Base-by-base conservation (phyloP, 177 flowering plant genomes). In the Telopea speciosissima region DNA sequence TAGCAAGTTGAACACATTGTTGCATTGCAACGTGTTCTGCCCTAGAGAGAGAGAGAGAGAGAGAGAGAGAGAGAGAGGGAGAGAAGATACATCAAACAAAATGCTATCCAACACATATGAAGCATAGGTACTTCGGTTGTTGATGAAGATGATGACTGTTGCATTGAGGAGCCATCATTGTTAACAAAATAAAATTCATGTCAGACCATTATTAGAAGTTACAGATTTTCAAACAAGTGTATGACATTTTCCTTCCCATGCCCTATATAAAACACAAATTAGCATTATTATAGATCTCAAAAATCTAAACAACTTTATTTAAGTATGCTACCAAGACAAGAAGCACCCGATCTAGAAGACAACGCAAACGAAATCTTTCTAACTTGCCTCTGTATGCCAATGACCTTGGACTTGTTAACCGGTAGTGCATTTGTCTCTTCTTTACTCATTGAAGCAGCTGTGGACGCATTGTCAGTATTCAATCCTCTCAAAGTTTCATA, bases 381-480 rank as follows among this genome's bases (percentile, higher is more conserved):
- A 54, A 54, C 59, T 54, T 54, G 59, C 22, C 59, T 11, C 19
- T 54, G 16, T 54, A 82, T 68, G 36, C 83, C 85, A 72, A 79
- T 56, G 64, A 77, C 82, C 86, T 85, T 91, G 80, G 93, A 90
- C 45, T 91, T 88, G 78, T 93, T 98, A 76, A 96, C 92, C 49
- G 99, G 99, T 71, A 96, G 87, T 58, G 93, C 86, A 83, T 91
- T 91, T 78, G 93, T 93, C 82, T 96, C 95, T 81, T 93, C 97
- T 65, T 96, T 98, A 56, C 87, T 90, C 99, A 96, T 91, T 67
- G 98, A 89, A 65, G 86, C 81, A 70, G 79, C 75, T 52, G 85
- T 54, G 26, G 92, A 82, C 71, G 76, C 79, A 83, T 91, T 88
- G 73, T 91, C 92, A 44, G 90, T 70, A 83, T 96, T 98, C 70